Evolutionary conservation across 495 filamentous ascomycete genomes (phyloP).

Genomic region (Xylaria nigripes): DNA sequence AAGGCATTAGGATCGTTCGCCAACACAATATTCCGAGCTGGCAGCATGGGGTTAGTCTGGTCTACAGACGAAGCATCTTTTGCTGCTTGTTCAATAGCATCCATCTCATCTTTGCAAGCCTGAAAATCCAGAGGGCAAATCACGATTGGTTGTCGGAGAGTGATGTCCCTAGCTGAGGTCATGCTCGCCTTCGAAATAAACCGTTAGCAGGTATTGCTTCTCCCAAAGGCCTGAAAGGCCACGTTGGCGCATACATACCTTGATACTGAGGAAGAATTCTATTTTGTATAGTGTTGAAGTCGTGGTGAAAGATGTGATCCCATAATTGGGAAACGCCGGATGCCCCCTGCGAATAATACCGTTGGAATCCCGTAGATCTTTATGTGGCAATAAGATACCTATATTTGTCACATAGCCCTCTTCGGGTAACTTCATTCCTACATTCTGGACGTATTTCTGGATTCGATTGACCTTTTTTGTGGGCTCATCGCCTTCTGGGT

Average conservation of each 20-base stretch:
- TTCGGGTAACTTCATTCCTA: constrained; percentile 77
- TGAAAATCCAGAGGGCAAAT: constrained; percentile 94
- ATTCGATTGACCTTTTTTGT: constrained; percentile 82
- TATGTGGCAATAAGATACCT: constrained; percentile 82
- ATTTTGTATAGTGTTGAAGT: constrained; percentile 94
- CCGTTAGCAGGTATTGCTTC: constrained; percentile 14
- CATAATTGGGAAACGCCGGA: constrained; percentile 80
- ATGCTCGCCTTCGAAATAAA: constrained; percentile 62
- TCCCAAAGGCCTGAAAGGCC: background rate
- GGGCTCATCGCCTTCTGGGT: constrained; percentile 96
- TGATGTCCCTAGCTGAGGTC: constrained; percentile 83
- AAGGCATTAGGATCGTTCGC: constrained; percentile 70
- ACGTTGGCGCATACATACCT: constrained; percentile 48
- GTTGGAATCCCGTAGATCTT: constrained; percentile 80
- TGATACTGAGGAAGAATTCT: constrained; percentile 90
- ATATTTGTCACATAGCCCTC: constrained; percentile 85
- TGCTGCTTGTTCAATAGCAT: constrained; percentile 89
- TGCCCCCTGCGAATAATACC: constrained; percentile 81
- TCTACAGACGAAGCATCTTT: constrained; percentile 83
- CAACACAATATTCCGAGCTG: constrained; percentile 70
- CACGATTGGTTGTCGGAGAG: constrained; percentile 85
- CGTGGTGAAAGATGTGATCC: constrained; percentile 85
- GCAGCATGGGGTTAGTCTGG: constrained; percentile 80
- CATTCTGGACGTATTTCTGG: constrained; percentile 70
- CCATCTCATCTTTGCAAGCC: constrained; percentile 96